These are phyloP conservation scores for Oryza meyeriana DNA, from an alignment of 176 grass and related monocot species.

Conservation along the genomic window DNA sequence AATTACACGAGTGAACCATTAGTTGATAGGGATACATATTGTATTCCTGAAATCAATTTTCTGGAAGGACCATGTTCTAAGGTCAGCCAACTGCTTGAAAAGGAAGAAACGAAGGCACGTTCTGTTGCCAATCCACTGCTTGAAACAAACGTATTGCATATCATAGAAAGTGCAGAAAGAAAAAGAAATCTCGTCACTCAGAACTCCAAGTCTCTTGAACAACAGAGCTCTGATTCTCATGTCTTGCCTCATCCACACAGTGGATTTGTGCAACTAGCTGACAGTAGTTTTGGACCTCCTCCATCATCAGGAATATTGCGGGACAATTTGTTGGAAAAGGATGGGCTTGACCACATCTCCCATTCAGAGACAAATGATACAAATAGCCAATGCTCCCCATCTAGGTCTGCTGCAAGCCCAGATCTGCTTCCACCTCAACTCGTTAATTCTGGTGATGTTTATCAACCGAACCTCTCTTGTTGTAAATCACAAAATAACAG, in stretches of 20 bases:
- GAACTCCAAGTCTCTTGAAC: not conserved
- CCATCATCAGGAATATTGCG: conserved; percentile 16
- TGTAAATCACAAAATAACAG: conserved; percentile 23
- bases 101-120: not conserved
- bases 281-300: conserved; percentile 15
- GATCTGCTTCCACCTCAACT: conserved; percentile 27
- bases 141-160: conserved; percentile 22
- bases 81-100: conserved; percentile 15
- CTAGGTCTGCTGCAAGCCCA: conserved; percentile 1
- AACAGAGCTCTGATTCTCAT: conserved; percentile 28
- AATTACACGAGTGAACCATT: not conserved
- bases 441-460: conserved; percentile 25
- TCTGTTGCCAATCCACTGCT: conserved; percentile 8
- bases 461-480: conserved; percentile 18
- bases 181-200: not conserved
- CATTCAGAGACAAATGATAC: conserved; percentile 18
- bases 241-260: not conserved
- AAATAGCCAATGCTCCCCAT: conserved; percentile 24
- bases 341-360: conserved; percentile 1
- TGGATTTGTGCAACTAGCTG: conserved; percentile 31
- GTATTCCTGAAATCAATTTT: conserved; percentile 15
- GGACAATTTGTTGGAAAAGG: conserved; percentile 2
- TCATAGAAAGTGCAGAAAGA: conserved; percentile 12
- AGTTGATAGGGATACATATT: not conserved
- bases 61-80: conserved; percentile 13